phyloP scores from a whole-genome alignment of 2,329 filamentous ascomycete genomes.

The Davidsoniella neocaledoniae region DNA sequence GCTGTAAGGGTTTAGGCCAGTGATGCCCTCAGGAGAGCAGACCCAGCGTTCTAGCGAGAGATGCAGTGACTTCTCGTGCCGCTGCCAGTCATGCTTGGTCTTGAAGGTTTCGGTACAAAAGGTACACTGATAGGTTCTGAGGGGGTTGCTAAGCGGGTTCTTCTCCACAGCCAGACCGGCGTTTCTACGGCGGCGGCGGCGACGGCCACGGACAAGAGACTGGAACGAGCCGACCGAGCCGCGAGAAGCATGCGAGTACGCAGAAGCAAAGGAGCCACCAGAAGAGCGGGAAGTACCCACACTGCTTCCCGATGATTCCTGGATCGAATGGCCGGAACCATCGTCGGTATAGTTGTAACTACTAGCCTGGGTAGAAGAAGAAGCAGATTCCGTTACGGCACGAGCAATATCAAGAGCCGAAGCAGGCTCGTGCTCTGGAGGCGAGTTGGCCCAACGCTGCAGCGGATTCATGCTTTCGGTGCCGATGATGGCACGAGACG shows the following conservation, averaged over 20 bases:
- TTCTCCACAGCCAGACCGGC: conserved; percentile 21
- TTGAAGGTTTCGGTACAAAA: conserved; percentile 53
- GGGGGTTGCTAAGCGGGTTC: conserved; percentile 23
- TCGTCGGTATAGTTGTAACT: conserved; percentile 42
- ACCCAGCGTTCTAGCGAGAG: conserved; percentile 50
- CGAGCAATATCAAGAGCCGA: conserved; percentile 41
- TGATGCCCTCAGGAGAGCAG: conserved; percentile 41
- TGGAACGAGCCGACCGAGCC: conserved; percentile 37
- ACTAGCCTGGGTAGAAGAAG: conserved; percentile 39
- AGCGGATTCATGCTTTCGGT: conserved; percentile 38
- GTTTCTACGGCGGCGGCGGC: conserved; percentile 30
- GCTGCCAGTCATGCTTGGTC: conserved; percentile 53
- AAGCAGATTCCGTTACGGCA: conserved; percentile 34
- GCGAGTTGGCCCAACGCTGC: conserved; percentile 42
- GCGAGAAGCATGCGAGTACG: conserved; percentile 40
- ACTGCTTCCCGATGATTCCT: conserved; percentile 41
- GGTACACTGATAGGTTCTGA: conserved; percentile 48
- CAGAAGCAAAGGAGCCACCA: conserved; percentile 39
- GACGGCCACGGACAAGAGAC: conserved; percentile 28
- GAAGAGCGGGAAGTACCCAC: conserved; percentile 44
- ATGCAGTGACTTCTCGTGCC: conserved; percentile 53
- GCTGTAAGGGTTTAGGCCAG: conserved; percentile 40
- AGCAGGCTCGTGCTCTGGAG: conserved; percentile 42
- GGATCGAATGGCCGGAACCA: conserved; percentile 39
- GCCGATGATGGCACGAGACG: conserved; percentile 39